Evolutionary conservation across 192 early-diverging fungal genomes (phyloP), one percentile per base, ranked within the genome.

Genomic region (Coemansia sp.): DNA sequence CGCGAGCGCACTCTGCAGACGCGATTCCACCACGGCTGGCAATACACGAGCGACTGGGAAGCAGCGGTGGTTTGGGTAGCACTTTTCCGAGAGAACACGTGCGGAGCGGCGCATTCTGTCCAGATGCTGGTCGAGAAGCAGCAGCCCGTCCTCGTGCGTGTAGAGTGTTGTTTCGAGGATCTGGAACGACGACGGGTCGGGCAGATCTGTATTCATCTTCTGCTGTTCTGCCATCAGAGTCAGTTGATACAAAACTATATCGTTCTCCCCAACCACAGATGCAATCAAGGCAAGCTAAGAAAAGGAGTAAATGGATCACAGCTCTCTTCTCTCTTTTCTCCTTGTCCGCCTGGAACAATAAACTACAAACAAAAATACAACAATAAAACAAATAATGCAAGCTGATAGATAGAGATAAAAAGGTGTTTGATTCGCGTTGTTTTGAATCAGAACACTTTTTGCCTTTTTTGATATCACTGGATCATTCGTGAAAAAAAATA

Each of bases 151-250:
- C 38, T 38, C n/a, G 11, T 38, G 19, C 9, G 63, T 59, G 23
- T 72, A 70, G 7, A 65, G 47, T 11, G 79, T 76, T 2, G 79
- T 81, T 32, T 81, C 79, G 23, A 81, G 74, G 21, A 81, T 56
- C 50, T 64, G 67, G 42, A 81, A 75, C 15, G 54, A 56, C 43
- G 44, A 49, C 5, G 64, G 65, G 32, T 71, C 69, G 0, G 78
- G 77, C 11, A 79, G 59, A 50, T 50, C 5, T 8, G 16, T 18
- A 6, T 50, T 11, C 48, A 50, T 50, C 48, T 18, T 50, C 15
- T 50, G 48, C 48, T 3, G 48, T 26, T 26, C 26, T 26, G 26
- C 3, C 26, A 26, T 26, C 26, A 3, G 26, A 26, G 26, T 26
- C 26, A 3, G 26, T 26, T 26, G 26, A 26, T 26, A 26, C 26